These are phyloP conservation scores for Pyrrhoderma noxium DNA, from an alignment of 1,284 basidiomycete genomes.

Conservation along the genomic window DNA sequence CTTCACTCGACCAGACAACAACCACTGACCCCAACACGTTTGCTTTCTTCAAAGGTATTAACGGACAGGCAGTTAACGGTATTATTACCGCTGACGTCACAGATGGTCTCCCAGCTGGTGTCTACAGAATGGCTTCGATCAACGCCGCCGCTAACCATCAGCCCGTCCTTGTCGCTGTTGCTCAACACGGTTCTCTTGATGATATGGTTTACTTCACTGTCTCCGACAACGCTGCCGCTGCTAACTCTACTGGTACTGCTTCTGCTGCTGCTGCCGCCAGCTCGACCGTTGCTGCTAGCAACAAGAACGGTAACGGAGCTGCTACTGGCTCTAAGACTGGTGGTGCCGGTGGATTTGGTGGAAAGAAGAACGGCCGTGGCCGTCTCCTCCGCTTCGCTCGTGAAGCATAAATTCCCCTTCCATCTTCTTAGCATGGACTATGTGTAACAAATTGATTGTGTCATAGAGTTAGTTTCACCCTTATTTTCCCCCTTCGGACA, in stretches of 20 bases:
- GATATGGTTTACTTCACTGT: conserved; percentile 49
- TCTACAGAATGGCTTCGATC: conserved; percentile 55
- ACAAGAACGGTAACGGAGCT: conserved; percentile 6
- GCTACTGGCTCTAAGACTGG: conserved; percentile 1
- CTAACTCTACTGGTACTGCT: conserved; percentile 11
- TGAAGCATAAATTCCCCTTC: conserved; percentile 8
- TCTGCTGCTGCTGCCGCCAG: conserved; percentile 21
- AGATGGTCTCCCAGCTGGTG: conserved; percentile 49
- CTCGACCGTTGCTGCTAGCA: conserved; percentile 20
- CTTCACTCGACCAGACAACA: conserved; percentile 40
- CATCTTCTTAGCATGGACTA: neutral
- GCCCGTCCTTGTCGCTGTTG: conserved; percentile 54
- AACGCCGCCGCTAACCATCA: conserved; percentile 59
- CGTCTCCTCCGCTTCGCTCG: conserved; percentile 17
- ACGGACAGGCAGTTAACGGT: conserved; percentile 41
- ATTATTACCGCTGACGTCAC: conserved; percentile 46
- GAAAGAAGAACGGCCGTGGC: neutral
- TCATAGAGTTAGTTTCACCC: neutral
- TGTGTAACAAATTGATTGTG: neutral
- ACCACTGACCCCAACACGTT: conserved; percentile 49
- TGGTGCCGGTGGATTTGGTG: conserved; percentile 15
- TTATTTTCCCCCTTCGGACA: neutral
- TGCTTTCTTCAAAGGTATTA: conserved; percentile 65
- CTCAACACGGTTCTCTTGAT: conserved; percentile 51
- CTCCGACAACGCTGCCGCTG: conserved; percentile 13